Evolutionary conservation across 306 rosid genomes (phyloP).

Genomic region (Comarum palustre): DNA sequence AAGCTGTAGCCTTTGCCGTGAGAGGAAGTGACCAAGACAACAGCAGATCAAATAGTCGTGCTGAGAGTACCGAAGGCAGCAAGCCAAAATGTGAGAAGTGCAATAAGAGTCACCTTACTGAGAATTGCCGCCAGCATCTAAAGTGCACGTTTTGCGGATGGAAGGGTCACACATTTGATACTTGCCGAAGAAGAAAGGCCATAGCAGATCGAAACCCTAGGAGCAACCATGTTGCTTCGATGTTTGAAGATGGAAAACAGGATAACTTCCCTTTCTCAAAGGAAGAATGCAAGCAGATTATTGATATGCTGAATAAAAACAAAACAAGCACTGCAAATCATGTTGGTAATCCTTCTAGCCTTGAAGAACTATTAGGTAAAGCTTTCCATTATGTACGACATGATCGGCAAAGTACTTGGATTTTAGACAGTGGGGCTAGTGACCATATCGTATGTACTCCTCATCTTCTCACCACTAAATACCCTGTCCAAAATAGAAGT

Average conservation of each 20-base stretch:
- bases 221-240: neutral
- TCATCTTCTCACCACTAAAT: no score
- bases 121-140: neutral
- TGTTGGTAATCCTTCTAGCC: neutral
- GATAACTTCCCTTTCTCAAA: neutral
- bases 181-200: neutral
- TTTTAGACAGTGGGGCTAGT: no score
- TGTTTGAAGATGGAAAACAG: neutral
- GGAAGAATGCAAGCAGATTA: neutral
- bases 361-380: neutral
- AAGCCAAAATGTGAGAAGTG: neutral
- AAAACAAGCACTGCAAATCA: neutral
- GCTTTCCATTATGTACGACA: neutral
- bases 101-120: neutral
- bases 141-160: neutral
- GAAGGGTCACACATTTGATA: neutral
- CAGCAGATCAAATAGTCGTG: no score
- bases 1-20: no score
- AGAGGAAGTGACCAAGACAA: no score
- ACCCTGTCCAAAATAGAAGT: no score
- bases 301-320: neutral
- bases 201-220: neutral
- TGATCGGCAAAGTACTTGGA: neutral
- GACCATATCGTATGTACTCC: no score
- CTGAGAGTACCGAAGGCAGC: neutral